Conservation (phyloP, 2,329 filamentous ascomycete species). For the Aspergillus pseudonomiae region DNA sequence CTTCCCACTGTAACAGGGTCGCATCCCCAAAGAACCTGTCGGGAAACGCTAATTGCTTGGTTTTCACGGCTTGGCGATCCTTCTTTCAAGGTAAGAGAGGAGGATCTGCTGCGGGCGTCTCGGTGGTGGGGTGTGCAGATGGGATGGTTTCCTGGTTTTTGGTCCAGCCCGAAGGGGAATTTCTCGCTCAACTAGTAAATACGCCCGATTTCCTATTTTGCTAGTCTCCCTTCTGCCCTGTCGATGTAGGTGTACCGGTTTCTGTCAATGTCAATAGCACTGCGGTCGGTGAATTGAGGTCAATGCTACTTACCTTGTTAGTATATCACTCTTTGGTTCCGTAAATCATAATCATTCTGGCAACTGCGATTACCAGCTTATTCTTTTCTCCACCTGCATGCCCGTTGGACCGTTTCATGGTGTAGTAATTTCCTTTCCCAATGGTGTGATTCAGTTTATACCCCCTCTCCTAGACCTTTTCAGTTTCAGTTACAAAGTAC, state of each 20-base stretch:
- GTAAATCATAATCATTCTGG: background rate
- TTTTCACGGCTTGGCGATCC: background rate
- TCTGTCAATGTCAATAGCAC: background rate
- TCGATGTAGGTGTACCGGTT: background rate
- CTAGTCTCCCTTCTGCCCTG: background rate
- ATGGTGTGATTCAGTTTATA: too few relatives aligned
- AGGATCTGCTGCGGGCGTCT: slow-evolving; percentile 12
- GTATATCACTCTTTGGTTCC: background rate
- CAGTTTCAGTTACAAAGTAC: background rate
- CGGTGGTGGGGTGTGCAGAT: slow-evolving; percentile 16
- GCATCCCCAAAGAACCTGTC: background rate
- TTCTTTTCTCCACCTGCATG: background rate
- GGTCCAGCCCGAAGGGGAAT: slow-evolving; percentile 2
- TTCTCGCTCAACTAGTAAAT: background rate
- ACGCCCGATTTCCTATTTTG: background rate
- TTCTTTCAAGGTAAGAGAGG: slow-evolving; percentile 6
- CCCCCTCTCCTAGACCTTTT: background rate
- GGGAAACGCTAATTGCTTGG: background rate
- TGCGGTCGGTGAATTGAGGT: background rate
- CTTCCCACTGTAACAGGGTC: background rate
- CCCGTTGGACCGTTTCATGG: background rate
- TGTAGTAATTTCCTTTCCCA: background rate
- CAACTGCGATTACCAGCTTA: background rate
- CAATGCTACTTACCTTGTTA: background rate
- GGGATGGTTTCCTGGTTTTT: slow-evolving; percentile 12